Evolutionary conservation across 2,329 filamentous ascomycete species (phyloP), one percentile per base, ranked within the genome.

Genomic region (Monosporascus sp.): DNA sequence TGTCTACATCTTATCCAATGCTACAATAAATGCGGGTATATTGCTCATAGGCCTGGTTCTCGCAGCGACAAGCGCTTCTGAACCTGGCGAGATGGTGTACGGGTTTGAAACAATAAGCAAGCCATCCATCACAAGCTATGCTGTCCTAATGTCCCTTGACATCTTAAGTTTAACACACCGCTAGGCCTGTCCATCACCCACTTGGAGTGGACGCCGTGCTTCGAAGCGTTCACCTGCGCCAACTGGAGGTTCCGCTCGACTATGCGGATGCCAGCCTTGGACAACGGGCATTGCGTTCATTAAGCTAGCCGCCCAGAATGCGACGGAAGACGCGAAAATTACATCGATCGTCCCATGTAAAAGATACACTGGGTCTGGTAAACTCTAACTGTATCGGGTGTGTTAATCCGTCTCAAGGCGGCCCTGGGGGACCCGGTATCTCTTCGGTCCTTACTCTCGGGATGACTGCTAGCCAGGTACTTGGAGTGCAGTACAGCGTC

Each of bases 401-500:
- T 31, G 51, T 53, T 63, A 38, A 62, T 54, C 53, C 20, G 51
- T 51, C 6, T 2, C 45, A 36, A 67, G 71, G 71, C 38, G 71
- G 71, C 37, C 71, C 71, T 0, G 67, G 70, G 37, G 65, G 64
- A 42, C 72, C 70, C 51, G 70, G 70, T 25, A 54, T 71, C 24
- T 64, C 66, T 18, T 59, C 66, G 27, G 58, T 72, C n/a, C 46
- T 59, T 48, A 1, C 50, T 47, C 51, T 55, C 47, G 46, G 50
- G 50, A 1, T 53, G 41, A 48, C 65, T 15, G 50, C 60, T 48
- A 58, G 58, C 37, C 53, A 61, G 44, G 56, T 67, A 5, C 63
- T 73, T 44, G 69, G 69, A 56, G 70, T 72, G 52, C 68, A 73
- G 55, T 73, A 73, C 60, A 73, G 73, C 61, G 59, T 71, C 47